Evolutionary conservation across 2,329 filamentous ascomycete genomes (phyloP).

Genomic region (Colletotrichum plurivorum): DNA sequence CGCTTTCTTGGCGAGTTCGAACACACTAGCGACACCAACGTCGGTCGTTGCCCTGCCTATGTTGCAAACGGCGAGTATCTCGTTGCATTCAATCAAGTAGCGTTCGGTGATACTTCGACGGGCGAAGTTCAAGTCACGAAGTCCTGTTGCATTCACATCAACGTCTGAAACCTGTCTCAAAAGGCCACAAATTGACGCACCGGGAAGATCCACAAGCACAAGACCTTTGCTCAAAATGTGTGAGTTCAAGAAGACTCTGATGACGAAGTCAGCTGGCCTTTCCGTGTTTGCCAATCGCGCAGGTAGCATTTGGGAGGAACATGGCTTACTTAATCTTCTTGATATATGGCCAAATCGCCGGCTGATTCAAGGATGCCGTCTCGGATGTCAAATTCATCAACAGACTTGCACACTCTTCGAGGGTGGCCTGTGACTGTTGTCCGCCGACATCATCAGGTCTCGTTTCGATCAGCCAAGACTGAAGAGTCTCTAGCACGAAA

Average conservation of each 20-base stretch:
- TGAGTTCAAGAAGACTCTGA: slow-evolving; percentile 59
- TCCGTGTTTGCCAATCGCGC: background rate
- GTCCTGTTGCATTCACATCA: slow-evolving; percentile 48
- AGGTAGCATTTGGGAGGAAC: background rate
- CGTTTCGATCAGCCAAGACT: slow-evolving; percentile 43
- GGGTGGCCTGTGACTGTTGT: slow-evolving; percentile 6
- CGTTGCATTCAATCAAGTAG: slow-evolving; percentile 60
- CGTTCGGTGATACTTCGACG: slow-evolving; percentile 59
- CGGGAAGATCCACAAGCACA: slow-evolving; percentile 63
- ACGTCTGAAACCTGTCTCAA: background rate
- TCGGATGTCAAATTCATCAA: slow-evolving; percentile 57
- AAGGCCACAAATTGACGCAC: slow-evolving; percentile 44
- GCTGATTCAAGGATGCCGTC: slow-evolving; percentile 26
- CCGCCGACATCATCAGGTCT: slow-evolving; percentile 26
- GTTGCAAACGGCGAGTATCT: slow-evolving; percentile 60
- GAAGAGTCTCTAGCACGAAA: slow-evolving; percentile 42
- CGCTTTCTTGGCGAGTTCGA: slow-evolving; percentile 56
- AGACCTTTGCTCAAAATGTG: slow-evolving; percentile 63
- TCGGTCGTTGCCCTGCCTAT: slow-evolving; percentile 59
- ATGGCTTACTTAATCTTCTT: slow-evolving; percentile 56
- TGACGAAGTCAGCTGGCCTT: background rate
- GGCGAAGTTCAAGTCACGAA: slow-evolving; percentile 62
- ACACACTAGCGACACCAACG: slow-evolving; percentile 55
- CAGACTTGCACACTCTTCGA: slow-evolving; percentile 50
- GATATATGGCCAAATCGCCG: slow-evolving; percentile 60